phyloP scores from a whole-genome alignment of 768 basidiomycete genomes.

The Coprinopsis sp. region DNA sequence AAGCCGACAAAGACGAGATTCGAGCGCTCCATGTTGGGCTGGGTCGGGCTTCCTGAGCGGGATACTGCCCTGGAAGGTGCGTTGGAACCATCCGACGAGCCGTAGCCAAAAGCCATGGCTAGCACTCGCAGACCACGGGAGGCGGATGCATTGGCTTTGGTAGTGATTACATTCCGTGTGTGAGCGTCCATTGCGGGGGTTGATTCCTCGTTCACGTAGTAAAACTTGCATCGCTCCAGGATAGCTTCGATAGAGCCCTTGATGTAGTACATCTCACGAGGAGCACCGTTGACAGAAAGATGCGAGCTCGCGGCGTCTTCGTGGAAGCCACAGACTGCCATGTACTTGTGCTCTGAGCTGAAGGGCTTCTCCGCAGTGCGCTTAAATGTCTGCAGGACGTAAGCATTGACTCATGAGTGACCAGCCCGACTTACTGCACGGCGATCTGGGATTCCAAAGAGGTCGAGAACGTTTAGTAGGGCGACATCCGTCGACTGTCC shows the following conservation, averaged over 20 bases:
- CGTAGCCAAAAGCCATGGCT: slow-evolving; percentile 87
- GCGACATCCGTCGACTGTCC: slow-evolving; percentile 96
- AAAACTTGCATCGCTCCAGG: slow-evolving; percentile 81
- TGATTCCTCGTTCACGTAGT: slow-evolving; percentile 86
- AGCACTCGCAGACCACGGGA: slow-evolving; percentile 79
- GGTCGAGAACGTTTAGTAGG: slow-evolving; percentile 69
- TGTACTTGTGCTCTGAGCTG: slow-evolving; percentile 90
- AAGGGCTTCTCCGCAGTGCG: slow-evolving; percentile 82
- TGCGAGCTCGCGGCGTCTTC: slow-evolving; percentile 23
- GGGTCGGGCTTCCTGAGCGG: slow-evolving; percentile 22
- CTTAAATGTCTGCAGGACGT: slow-evolving; percentile 52
- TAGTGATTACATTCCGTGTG: slow-evolving; percentile 62
- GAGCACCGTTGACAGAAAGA: slow-evolving; percentile 28
- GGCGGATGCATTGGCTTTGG: slow-evolving; percentile 68
- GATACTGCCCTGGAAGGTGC: slow-evolving; percentile 27
- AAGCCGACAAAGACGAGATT: slow-evolving; percentile 89
- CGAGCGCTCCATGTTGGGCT: slow-evolving; percentile 26
- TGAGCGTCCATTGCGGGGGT: slow-evolving; percentile 72
- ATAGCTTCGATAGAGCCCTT: slow-evolving; percentile 91
- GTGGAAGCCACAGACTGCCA: slow-evolving; percentile 83
- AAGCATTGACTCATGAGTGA: not conserved
- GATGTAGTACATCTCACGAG: slow-evolving; percentile 80
- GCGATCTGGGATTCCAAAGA: slow-evolving; percentile 65
- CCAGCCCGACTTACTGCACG: slow-evolving; percentile 51
- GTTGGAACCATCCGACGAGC: slow-evolving; percentile 39